phyloP scores from a whole-genome alignment of 257 asterid genomes.

The Henckelia pumila region DNA sequence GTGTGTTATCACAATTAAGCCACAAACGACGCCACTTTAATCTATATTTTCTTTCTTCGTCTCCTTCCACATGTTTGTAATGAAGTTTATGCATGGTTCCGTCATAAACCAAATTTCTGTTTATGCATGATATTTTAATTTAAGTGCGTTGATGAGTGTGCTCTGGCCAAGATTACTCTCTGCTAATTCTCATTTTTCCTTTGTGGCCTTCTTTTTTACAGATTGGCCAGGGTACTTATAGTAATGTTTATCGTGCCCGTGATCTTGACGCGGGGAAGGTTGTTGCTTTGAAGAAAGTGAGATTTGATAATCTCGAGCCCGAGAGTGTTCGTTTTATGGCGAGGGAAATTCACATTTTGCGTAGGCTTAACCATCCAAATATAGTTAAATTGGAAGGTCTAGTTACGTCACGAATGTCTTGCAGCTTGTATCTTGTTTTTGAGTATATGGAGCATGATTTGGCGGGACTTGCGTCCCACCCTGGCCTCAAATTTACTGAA shows the following conservation, averaged over 20 bases:
- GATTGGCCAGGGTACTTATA: slow-evolving; percentile 98
- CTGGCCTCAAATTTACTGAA: slow-evolving; percentile 80
- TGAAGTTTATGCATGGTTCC: slow-evolving; percentile 1
- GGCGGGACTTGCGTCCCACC: slow-evolving; percentile 88
- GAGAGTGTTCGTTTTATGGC: slow-evolving; percentile 99
- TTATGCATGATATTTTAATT: not conserved
- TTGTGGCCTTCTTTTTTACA: slow-evolving; percentile 28
- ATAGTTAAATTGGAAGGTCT: slow-evolving; percentile 88
- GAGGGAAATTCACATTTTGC: slow-evolving; percentile 87
- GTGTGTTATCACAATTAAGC: not conserved
- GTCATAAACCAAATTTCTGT: not conserved
- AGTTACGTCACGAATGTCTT: slow-evolving; percentile 91
- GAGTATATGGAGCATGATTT: slow-evolving; percentile 99
- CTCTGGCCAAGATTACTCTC: not conserved
- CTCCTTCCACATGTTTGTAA: slow-evolving; percentile 15
- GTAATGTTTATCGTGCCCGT: slow-evolving; percentile 90
- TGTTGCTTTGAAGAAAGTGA: slow-evolving; percentile 88
- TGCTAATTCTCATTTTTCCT: slow-evolving; percentile 10
- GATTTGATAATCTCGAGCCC: slow-evolving; percentile 94
- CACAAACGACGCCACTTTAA: not conserved
- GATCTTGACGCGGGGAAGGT: slow-evolving; percentile 88
- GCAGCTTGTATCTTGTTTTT: slow-evolving; percentile 89
- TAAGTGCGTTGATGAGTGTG: not conserved
- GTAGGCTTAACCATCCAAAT: slow-evolving; percentile 87
- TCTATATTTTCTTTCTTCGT: not conserved